phyloP scores from a whole-genome alignment of 768 basidiomycete genomes.

The Boletus edulis region DNA sequence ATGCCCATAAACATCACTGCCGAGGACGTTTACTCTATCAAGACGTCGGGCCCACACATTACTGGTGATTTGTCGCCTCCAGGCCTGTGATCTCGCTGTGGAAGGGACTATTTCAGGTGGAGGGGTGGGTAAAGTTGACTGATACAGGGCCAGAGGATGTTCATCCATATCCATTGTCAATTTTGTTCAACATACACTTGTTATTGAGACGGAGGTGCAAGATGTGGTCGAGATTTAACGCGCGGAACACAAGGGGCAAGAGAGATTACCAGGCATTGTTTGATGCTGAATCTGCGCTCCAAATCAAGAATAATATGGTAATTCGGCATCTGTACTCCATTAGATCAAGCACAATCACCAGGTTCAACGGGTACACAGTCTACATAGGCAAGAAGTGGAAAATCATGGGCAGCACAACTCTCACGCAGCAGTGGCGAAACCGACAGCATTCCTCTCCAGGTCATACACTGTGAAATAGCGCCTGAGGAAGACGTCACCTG shows the following conservation, averaged over 20 bases:
- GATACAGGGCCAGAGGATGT: not conserved
- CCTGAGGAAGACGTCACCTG: slow-evolving; percentile 89
- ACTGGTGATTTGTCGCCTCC: slow-evolving; percentile 23
- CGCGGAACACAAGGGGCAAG: not conserved
- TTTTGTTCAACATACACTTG: not conserved
- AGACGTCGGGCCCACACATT: slow-evolving; percentile 32
- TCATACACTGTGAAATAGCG: slow-evolving; percentile 93
- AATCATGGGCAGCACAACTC: not conserved
- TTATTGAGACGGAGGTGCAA: not conserved
- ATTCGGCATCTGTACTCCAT: not conserved
- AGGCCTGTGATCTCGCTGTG: slow-evolving; percentile 23
- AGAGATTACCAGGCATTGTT: too few relatives aligned
- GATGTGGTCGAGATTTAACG: not conserved
- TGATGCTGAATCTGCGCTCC: too few relatives aligned
- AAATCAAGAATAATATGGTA: not conserved
- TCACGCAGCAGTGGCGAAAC: slow-evolving; percentile 63
- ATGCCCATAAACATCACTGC: slow-evolving; percentile 59
- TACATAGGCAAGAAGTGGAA: not conserved
- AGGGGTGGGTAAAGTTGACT: not conserved
- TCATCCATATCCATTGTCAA: slow-evolving; percentile 14
- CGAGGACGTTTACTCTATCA: slow-evolving; percentile 75
- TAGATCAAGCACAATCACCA: slow-evolving; percentile 12
- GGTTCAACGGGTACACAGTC: not conserved
- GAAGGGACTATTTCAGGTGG: slow-evolving; percentile 11
- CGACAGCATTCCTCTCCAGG: slow-evolving; percentile 73